Conservation (phyloP, 371 early-diverging fungal species). For the Hamiltosporidium tvaerminnensis region DNA sequence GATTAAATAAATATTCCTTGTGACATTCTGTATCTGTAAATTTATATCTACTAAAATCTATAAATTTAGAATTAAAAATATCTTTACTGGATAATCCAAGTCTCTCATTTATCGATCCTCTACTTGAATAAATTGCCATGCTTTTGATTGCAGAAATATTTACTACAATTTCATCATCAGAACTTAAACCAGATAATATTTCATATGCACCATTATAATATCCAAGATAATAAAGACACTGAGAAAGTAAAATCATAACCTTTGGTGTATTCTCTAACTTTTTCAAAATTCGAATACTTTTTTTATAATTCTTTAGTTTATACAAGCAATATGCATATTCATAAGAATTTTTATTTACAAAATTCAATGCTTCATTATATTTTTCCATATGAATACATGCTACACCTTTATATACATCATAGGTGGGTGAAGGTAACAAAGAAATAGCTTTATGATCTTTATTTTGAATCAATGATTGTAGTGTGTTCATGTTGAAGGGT, state of each 20-base stretch:
- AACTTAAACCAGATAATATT: constrained; percentile 2
- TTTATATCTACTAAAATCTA: constrained; percentile 5
- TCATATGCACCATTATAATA: constrained; percentile 23
- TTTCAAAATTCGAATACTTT: constrained; percentile 17
- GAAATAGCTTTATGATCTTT: constrained; percentile 24
- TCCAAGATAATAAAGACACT: constrained; percentile 30
- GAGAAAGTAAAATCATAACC: constrained; percentile 22
- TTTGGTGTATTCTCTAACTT: constrained; percentile 5
- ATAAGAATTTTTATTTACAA: constrained; percentile 18
- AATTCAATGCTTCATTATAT: constrained; percentile 26
- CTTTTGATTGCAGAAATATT: constrained; percentile 28
- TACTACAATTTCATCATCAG: constrained; percentile 27
- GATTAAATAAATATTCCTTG: constrained; percentile 20
- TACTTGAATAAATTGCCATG: constrained; percentile 7
- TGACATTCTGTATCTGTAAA: constrained; percentile 6
- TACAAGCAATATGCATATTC: constrained; percentile 36
- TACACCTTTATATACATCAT: constrained; percentile 13
- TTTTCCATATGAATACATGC: constrained; percentile 28
- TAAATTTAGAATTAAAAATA: constrained; percentile 4
- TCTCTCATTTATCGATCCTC: constrained; percentile 1
- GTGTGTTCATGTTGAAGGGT: too few relatives aligned
- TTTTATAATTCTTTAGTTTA: constrained; percentile 32
- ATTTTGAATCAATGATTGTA: constrained; percentile 14
- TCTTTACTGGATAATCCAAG: constrained; percentile 7
- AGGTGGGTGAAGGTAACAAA: constrained; percentile 4